phyloP scores from a whole-genome alignment of 176 grass and related monocot genomes.

The Aegilops speltoides region DNA sequence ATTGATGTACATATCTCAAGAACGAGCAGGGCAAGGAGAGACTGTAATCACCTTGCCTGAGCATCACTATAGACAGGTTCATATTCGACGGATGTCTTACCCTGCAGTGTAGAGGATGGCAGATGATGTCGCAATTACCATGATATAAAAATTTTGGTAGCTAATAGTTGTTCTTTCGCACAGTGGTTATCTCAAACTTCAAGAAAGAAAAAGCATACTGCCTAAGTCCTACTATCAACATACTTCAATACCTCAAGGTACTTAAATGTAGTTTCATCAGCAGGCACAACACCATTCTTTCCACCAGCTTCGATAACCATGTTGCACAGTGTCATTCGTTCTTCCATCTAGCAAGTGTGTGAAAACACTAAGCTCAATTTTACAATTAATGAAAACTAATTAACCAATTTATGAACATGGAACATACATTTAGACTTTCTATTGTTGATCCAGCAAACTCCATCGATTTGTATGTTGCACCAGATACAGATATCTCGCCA shows the following conservation, averaged over 20 bases:
- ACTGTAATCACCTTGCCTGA: slow-evolving; percentile 61
- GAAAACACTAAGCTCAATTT: slow-evolving; percentile 5
- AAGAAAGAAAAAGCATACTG: neutral
- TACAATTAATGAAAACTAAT: neutral
- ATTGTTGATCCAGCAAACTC: slow-evolving; percentile 78
- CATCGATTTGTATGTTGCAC: slow-evolving; percentile 95
- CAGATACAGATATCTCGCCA: slow-evolving; percentile 83
- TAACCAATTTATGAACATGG: slow-evolving; percentile 14
- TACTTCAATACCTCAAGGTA: slow-evolving; percentile 75
- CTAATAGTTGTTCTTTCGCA: slow-evolving; percentile 9
- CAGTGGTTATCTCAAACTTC: neutral
- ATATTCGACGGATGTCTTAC: slow-evolving; percentile 62
- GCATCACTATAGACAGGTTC: slow-evolving; percentile 83
- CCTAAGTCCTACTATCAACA: neutral
- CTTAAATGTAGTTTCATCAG: slow-evolving; percentile 89
- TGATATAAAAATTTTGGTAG: slow-evolving; percentile 6
- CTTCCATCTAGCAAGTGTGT: slow-evolving; percentile 72
- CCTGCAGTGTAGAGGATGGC: slow-evolving; percentile 47
- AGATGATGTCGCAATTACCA: slow-evolving; percentile 23
- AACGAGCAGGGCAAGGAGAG: slow-evolving; percentile 9
- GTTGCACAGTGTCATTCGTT: slow-evolving; percentile 93
- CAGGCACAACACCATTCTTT: slow-evolving; percentile 85
- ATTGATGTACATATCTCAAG: neutral
- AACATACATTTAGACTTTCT: slow-evolving; percentile 69
- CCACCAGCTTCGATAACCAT: slow-evolving; percentile 96